These are phyloP conservation scores for Chrysosphaeria jannelii DNA, from an alignment of 2,329 filamentous ascomycete genomes.

Conservation along the genomic window DNA sequence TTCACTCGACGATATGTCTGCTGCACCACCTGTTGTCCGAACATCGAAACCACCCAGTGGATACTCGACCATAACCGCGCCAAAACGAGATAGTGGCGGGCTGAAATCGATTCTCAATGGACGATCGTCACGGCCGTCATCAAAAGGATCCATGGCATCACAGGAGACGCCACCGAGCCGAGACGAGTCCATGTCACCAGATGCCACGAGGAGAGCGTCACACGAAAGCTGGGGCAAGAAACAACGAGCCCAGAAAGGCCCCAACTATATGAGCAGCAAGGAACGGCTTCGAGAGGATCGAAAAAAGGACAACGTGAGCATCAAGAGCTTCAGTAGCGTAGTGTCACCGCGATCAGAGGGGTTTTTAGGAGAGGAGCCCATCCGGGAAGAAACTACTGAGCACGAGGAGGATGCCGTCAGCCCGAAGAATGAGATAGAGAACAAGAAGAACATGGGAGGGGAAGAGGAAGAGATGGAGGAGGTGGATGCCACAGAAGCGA, in stretches of 20 bases:
- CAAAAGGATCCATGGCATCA: conserved; percentile 22
- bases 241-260: conserved; percentile 21
- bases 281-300: conserved; percentile 31
- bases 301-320: conserved; percentile 25
- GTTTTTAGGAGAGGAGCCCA: conserved; percentile 20
- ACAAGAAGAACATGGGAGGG: too few species aligned
- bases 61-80: conserved; percentile 38
- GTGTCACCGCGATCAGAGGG: conserved; percentile 13
- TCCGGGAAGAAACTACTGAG: conserved; percentile 29
- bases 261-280: conserved; percentile 47
- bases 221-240: conserved; percentile 33
- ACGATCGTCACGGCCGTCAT: conserved; percentile 24
- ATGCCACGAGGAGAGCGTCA: too few species aligned
- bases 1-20: conserved; percentile 31
- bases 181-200: too few species aligned
- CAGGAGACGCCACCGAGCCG: conserved; percentile 25
- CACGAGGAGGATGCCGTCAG: too few species aligned
- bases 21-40: conserved; percentile 40
- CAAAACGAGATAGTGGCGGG: conserved; percentile 19
- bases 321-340: conserved; percentile 9
- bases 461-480: too few species aligned
- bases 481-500: too few species aligned
- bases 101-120: conserved; percentile 27
- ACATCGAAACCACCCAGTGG: conserved; percentile 60
- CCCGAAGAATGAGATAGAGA: too few species aligned